phyloP scores from a whole-genome alignment of 2,329 filamentous ascomycete species.

The Nemania serpens region DNA sequence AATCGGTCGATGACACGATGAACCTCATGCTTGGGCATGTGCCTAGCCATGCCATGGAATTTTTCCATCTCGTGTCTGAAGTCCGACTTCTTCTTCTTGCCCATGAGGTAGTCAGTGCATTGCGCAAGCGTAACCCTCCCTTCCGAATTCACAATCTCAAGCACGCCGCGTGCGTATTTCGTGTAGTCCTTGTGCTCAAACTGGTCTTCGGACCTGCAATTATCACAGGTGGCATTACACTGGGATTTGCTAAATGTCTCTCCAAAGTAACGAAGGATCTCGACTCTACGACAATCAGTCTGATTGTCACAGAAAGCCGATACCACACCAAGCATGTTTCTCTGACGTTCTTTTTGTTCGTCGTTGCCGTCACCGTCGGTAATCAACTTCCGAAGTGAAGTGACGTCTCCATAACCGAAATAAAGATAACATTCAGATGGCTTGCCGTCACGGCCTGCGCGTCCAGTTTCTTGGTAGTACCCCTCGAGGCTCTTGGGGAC shows the following conservation, averaged over 20 bases:
- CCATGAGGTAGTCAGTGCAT: conserved; percentile 83
- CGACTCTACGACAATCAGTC: conserved; percentile 82
- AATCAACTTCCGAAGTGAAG: conserved; percentile 78
- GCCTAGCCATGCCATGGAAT: conserved; percentile 70
- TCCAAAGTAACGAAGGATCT: conserved; percentile 92
- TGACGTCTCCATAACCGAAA: conserved; percentile 80
- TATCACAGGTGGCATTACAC: conserved; percentile 83
- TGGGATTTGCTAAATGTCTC: conserved; percentile 75
- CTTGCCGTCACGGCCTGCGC: conserved; percentile 89
- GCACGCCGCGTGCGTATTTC: conserved; percentile 69
- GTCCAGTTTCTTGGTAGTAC: conserved; percentile 97
- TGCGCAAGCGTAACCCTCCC: conserved; percentile 73
- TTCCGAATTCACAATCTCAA: conserved; percentile 69
- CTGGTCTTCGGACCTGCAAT: conserved; percentile 74
- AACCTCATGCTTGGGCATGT: conserved; percentile 74
- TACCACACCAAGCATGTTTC: conserved; percentile 83
- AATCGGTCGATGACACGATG: conserved; percentile 84
- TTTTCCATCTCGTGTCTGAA: conserved; percentile 55
- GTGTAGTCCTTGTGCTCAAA: conserved; percentile 81
- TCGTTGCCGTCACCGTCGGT: conserved; percentile 74
- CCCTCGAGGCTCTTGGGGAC: conserved; percentile 95
- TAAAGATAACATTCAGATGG: conserved; percentile 88
- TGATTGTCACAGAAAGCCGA: conserved; percentile 88
- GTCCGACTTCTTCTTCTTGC: conserved; percentile 64
- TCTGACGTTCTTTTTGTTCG: conserved; percentile 83